A percentile compares a stretch with the other conserved stretches of the same genome.
Conservation (phyloP, 352 stramenopile genomes). For the Globisporangium orthogonon region DNA sequence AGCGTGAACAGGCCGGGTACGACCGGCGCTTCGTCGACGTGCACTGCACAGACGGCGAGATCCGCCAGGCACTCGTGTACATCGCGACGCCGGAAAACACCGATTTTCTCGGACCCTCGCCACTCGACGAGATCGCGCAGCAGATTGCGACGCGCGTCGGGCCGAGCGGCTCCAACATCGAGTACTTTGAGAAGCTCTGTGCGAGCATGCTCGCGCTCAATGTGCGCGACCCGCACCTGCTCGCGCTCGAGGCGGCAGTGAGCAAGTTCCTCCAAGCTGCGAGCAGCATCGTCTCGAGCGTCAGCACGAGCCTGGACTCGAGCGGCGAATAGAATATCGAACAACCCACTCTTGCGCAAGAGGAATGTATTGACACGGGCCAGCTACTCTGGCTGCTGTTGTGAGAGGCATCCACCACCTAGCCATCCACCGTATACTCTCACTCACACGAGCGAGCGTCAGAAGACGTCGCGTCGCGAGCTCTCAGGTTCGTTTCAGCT, state of each 20-base stretch:
- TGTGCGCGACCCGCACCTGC: slow-evolving; percentile 69
- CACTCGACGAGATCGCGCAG: slow-evolving; percentile 70
- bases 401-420: background rate
- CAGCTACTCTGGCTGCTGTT: no score
- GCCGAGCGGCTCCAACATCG: slow-evolving; percentile 73
- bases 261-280: slow-evolving; percentile 20
- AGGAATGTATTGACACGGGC: background rate
- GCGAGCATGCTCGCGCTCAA: slow-evolving; percentile 72
- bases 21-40: slow-evolving; percentile 73
- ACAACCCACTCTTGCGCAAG: background rate
- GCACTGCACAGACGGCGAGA: slow-evolving; percentile 58
- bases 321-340: background rate
- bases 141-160: slow-evolving; percentile 69
- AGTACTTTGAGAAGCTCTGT: slow-evolving; percentile 82
- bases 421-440: background rate
- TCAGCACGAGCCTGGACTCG: background rate
- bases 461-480: background rate
- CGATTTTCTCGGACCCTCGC: slow-evolving; percentile 72
- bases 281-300: background rate
- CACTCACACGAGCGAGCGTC: no score
- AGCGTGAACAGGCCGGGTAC: slow-evolving; percentile 83
- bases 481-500: slow-evolving; percentile 10
- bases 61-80: slow-evolving; percentile 74
- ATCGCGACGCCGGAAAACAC: slow-evolving; percentile 79
- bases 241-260: slow-evolving; percentile 61